Conservation (phyloP, 2,329 filamentous ascomycete species). For the Verticillium dahliae region DNA sequence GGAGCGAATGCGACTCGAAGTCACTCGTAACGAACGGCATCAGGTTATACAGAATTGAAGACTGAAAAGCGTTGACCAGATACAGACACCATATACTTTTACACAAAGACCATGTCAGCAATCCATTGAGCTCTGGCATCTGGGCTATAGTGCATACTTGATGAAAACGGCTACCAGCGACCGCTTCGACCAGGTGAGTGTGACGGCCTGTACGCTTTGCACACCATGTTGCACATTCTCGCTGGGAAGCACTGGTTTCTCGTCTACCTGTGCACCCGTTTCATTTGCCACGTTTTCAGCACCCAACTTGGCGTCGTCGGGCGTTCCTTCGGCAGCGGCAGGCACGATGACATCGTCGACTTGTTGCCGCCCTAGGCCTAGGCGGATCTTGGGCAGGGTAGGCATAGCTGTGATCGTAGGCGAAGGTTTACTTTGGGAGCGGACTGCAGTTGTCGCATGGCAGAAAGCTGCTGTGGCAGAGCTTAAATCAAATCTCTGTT, state of each 20-base stretch:
- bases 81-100: slow-evolving; percentile 30
- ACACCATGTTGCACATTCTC: slow-evolving; percentile 16
- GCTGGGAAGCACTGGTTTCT: slow-evolving; percentile 9
- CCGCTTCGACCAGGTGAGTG: slow-evolving; percentile 13
- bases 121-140: slow-evolving; percentile 21
- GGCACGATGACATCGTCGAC: neutral
- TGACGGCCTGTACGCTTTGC: slow-evolving; percentile 15
- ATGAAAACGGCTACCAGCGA: slow-evolving; percentile 13
- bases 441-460: neutral
- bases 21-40: slow-evolving; percentile 41
- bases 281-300: neutral
- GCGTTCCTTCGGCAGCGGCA: neutral
- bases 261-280: neutral
- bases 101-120: slow-evolving; percentile 21
- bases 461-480: neutral
- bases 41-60: slow-evolving; percentile 31
- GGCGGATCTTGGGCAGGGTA: neutral
- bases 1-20: slow-evolving; percentile 45
- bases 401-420: neutral
- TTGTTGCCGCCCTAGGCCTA: neutral
- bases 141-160: slow-evolving; percentile 1
- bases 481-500: neutral
- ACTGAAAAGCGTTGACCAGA: slow-evolving; percentile 28
- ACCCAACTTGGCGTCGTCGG: neutral
- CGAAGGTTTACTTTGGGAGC: neutral